Evolutionary conservation across 2,329 filamentous ascomycete genomes (phyloP).

Genomic region (Calycina herbarum): DNA sequence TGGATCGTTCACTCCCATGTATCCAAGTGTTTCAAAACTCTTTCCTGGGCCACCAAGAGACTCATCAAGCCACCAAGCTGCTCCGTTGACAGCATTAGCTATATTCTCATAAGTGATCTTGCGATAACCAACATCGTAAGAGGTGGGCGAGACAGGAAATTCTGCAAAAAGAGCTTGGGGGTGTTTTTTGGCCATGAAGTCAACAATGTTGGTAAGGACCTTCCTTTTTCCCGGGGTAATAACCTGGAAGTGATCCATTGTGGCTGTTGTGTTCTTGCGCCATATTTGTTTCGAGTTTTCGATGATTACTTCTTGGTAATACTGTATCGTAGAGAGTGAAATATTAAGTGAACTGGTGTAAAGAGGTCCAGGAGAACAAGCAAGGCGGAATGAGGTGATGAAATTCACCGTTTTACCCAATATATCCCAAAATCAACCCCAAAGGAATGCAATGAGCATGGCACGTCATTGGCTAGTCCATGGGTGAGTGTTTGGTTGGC

Average conservation of each 20-base stretch:
- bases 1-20: conserved; percentile 40
- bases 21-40: conserved; percentile 44
- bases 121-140: conserved; percentile 19
- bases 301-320: not conserved
- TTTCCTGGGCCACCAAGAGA: conserved; percentile 17
- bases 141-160: conserved; percentile 17
- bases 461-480: not conserved
- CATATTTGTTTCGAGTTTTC: not conserved
- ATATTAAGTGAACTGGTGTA: not conserved
- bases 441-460: no score
- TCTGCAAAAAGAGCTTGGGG: conserved; percentile 19
- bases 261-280: not conserved
- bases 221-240: not conserved
- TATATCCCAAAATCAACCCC: not conserved
- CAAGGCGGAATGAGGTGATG: not conserved
- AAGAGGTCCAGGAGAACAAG: not conserved
- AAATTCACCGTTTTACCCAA: not conserved
- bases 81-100: conserved; percentile 27
- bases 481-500: not conserved
- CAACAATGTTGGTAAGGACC: conserved; percentile 13
- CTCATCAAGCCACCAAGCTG: conserved; percentile 27
- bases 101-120: conserved; percentile 22
- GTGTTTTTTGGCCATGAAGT: conserved; percentile 11
- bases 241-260: not conserved
- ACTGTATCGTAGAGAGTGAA: not conserved